Conservation (phyloP, 345 rosid species). For the Arabidopsis thaliana region DNA sequence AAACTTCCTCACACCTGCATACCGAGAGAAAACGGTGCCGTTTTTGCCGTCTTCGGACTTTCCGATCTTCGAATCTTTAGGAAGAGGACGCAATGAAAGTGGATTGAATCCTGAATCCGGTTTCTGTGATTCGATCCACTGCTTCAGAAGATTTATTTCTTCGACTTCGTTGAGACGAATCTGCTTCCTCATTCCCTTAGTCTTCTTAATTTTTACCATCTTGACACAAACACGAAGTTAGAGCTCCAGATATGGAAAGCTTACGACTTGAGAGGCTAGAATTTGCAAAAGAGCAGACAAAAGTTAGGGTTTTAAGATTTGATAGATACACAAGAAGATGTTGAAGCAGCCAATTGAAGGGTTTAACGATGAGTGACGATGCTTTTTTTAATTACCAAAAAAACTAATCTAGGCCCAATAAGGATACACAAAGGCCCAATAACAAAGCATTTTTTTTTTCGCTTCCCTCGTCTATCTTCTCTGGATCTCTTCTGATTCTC, state of each 20-base stretch:
- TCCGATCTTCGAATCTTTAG: slow-evolving; percentile 60
- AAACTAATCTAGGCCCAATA: no score
- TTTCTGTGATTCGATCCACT: slow-evolving; percentile 84
- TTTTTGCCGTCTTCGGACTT: slow-evolving; percentile 47
- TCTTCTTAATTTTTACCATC: slow-evolving; percentile 57
- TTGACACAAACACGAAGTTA: background rate
- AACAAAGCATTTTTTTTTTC: no score
- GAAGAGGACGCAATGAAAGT: slow-evolving; percentile 57
- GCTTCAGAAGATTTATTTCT: slow-evolving; percentile 59
- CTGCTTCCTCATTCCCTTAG: slow-evolving; percentile 49
- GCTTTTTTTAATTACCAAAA: background rate
- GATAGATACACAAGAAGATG: background rate
- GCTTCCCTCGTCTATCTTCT: slow-evolving; percentile 1
- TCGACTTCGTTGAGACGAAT: slow-evolving; percentile 54
- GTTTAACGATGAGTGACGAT: slow-evolving; percentile 31
- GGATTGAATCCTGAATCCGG: slow-evolving; percentile 92
- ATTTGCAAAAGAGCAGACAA: background rate
- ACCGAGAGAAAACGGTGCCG: slow-evolving; percentile 58
- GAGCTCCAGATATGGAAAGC: background rate
- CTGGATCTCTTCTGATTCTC: slow-evolving; percentile 11
- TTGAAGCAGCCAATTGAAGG: slow-evolving; percentile 21
- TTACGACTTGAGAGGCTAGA: background rate
- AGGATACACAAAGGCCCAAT: no score
- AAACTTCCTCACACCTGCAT: slow-evolving; percentile 65
- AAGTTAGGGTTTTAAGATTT: slow-evolving; percentile 30